Base-by-base conservation (phyloP, 2,329 filamentous ascomycete genomes). In the Ceratocystis colombiana region DNA sequence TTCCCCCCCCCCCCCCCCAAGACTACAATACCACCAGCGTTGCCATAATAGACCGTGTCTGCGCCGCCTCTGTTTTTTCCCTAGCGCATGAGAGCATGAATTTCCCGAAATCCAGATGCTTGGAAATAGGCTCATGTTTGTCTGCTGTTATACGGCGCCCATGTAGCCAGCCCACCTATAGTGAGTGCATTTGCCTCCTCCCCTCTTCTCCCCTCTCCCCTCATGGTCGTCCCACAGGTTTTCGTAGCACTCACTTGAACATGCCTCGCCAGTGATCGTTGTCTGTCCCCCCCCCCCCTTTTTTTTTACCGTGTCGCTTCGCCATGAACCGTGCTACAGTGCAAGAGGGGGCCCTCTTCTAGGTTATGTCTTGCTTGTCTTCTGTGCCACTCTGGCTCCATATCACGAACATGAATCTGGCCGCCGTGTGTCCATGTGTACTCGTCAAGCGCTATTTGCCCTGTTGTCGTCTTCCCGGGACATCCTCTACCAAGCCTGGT, bases 81-180 rank as follows among this genome's bases (percentile, higher is more conserved):
- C 55, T 59, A 22, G 55, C 33, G 55, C 55, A 59, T 59, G 30
- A 59, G 25, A 33, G 55, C 55, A 59, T 59, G 55, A 59, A 37
- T 59, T 59, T 25, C 30, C 55, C 55, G 55, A 59, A 37, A 59
- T 59, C 55, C 28, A 59, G 15, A 33, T 59, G 8, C 55, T 37
- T 59, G 55, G 55, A 59, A 41, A 59, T 59, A 59, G 28, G 15
- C 22, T 33, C 28, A 57, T 33, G 22, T 57, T 57, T 57, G 25
- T 25, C 48, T 57, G 55, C 17, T 20, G 55, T 59, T 37, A n/a
- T 37, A 59, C 28, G 30, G 33, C 3, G 25, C 28, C 37, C 53
- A 30, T 57, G 25, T 22, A 20, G n/a, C 46, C 22, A 25, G 46
- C 17, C 2, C 48, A 53, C 48, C n/a, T 5, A 12, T 10, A 20